Percentiles rank a stretch among this genome's conserved stretches.
phyloP scores from a whole-genome alignment of 768 basidiomycete species.

The Pleurotus pulmonarius region DNA sequence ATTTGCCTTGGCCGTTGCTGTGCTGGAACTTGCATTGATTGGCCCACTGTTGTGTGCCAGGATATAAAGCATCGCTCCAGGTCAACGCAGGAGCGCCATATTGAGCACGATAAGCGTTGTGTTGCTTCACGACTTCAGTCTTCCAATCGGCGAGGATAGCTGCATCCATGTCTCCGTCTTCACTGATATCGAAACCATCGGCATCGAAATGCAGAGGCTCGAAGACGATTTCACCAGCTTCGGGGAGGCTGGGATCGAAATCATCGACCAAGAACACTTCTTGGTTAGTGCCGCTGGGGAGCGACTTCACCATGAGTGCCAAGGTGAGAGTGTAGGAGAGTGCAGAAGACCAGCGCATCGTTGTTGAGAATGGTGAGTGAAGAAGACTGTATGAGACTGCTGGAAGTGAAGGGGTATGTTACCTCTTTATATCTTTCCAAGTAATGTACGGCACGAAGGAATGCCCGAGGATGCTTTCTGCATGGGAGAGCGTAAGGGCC shows the following conservation, averaged over 20 bases:
- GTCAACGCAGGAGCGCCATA: constrained; percentile 20
- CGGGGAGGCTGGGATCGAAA: not conserved
- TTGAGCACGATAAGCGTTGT: constrained; percentile 17
- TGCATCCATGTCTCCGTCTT: not conserved
- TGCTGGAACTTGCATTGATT: constrained; percentile 21
- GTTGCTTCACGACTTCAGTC: constrained; percentile 12
- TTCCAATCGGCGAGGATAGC: constrained; percentile 14
- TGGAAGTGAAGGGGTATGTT: too few species aligned
- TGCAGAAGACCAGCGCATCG: not conserved
- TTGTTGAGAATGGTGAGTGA: not conserved
- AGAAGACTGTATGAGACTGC: too few species aligned
- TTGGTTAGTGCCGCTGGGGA: not conserved
- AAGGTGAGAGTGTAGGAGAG: not conserved
- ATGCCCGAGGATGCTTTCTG: too few species aligned
- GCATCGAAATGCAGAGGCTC: constrained; percentile 5
- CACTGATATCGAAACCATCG: not conserved
- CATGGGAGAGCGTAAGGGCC: too few species aligned
- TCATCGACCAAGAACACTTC: not conserved
- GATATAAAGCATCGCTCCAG: constrained; percentile 18
- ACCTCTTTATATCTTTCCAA: too few species aligned
- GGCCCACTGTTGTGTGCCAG: constrained; percentile 17
- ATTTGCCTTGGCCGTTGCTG: constrained; percentile 15
- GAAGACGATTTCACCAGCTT: constrained; percentile 8
- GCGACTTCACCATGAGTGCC: not conserved
- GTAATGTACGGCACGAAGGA: too few species aligned